phyloP scores from a whole-genome alignment of 2,329 filamentous ascomycete genomes.

The Fusarium lyarnte region DNA sequence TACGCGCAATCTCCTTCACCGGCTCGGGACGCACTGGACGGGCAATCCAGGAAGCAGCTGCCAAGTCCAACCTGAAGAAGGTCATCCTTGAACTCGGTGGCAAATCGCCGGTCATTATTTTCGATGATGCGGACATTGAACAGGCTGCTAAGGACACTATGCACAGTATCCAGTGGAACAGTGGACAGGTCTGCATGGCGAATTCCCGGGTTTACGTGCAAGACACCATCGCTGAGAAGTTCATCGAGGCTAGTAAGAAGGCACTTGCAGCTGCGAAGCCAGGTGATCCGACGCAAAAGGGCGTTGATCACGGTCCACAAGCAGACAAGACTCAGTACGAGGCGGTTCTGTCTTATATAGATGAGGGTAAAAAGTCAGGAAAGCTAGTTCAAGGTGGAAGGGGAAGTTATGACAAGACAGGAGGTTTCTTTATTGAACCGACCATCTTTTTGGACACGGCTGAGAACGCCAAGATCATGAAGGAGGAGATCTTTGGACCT shows the following conservation, averaged over 20 bases:
- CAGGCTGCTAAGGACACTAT: slow-evolving; percentile 57
- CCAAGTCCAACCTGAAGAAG: slow-evolving; percentile 70
- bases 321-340: slow-evolving; percentile 28
- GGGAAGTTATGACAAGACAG: background rate
- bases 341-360: slow-evolving; percentile 17
- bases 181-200: slow-evolving; percentile 69
- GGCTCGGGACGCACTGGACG: slow-evolving; percentile 77
- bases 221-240: slow-evolving; percentile 52
- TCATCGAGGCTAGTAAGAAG: slow-evolving; percentile 12
- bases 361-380: slow-evolving; percentile 23
- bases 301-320: slow-evolving; percentile 25
- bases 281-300: slow-evolving; percentile 4
- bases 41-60: slow-evolving; percentile 77
- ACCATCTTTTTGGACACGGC: slow-evolving; percentile 37
- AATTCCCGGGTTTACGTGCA: slow-evolving; percentile 68
- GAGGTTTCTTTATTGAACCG: slow-evolving; percentile 29
- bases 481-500: slow-evolving; percentile 72
- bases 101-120: slow-evolving; percentile 72
- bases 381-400: slow-evolving; percentile 18
- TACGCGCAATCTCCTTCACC: slow-evolving; percentile 81
- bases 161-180: slow-evolving; percentile 60
- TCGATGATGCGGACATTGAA: slow-evolving; percentile 59
- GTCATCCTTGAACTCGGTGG: slow-evolving; percentile 75
- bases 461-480: slow-evolving; percentile 57
- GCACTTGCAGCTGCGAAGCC: background rate